Evolutionary conservation across 2,329 filamentous ascomycete species (phyloP), one percentile per base, ranked within the genome.

Genomic region (Penicillium brevicompactum): DNA sequence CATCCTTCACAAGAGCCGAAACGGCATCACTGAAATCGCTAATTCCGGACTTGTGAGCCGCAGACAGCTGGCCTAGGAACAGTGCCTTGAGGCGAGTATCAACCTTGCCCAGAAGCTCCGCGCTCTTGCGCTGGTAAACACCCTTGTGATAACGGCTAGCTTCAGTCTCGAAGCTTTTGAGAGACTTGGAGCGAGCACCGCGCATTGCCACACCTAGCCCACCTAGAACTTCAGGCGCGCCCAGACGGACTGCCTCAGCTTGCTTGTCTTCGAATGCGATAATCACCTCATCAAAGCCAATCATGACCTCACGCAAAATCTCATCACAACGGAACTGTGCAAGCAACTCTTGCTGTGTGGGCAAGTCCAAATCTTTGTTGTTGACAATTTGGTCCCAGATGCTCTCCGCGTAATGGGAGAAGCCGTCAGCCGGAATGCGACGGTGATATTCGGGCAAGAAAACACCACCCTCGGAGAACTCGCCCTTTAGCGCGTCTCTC

Each of bases 371-470:
- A 69, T 99, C 94, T 76, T 99, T 99, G 82, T 99, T 99, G 80
- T 93, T 90, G 66, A 96, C 92, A 70, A 99, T 99, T 76, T 97
- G 93, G 68, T 97, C 92, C 94, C 94, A 99, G 43, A 99, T 86
- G 40, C 92, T 91, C 71, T 94, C 87, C 0, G 94, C 92, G 67
- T 99, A 99, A 56, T 92, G 83, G 0, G 93, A 90, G 70, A 97
- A 94, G n/a, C 94, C 94, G 73, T 99, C 94, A 9, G 94, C 94
- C 10, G 94, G 94, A 60, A 99, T 99, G 54, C 94, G 84, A 58
- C 94, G 85, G 76, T 99, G 94, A 72, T 99, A 99, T 67, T 97
- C 92, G 21, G 94, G 88, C 42, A 97, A 78, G 71, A 99, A 94
- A 4, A 99, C 84, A 4, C 90, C 90, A 13, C 90, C 90, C 46